Evolutionary conservation across 75 land plant genomes (phyloP).

Genomic region (Gnetum montanum): DNA sequence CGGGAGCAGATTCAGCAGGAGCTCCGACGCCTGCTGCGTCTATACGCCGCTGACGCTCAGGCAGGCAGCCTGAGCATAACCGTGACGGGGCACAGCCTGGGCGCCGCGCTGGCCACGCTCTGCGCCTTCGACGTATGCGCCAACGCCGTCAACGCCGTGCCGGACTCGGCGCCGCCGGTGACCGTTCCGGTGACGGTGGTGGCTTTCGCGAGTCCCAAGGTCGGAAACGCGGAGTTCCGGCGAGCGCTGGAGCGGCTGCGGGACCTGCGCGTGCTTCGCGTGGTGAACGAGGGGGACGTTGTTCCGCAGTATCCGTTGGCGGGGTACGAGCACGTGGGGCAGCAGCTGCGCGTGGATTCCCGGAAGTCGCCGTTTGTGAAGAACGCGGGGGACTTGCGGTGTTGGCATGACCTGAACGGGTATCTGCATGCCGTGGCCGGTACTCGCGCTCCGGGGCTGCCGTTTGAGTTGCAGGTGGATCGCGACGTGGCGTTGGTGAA

Average conservation of each 20-base stretch:
- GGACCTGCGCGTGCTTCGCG: conserved; percentile 14
- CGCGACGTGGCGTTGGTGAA: conserved; percentile 28
- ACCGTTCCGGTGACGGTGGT: conserved; percentile 16
- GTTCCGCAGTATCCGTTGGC: conserved; percentile 17
- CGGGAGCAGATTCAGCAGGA: conserved; percentile 41
- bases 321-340: conserved; percentile 17
- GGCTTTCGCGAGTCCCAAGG: conserved; percentile 16
- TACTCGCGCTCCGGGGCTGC: neutral
- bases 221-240: conserved; percentile 23
- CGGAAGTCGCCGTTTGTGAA: conserved; percentile 11
- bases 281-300: conserved; percentile 15
- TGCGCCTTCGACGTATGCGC: conserved; percentile 25
- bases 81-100: conserved; percentile 32
- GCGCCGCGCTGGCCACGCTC: conserved; percentile 22
- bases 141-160: conserved; percentile 6
- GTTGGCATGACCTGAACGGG: conserved; percentile 20
- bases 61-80: conserved; percentile 28
- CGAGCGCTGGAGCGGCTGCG: conserved; percentile 6
- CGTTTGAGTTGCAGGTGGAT: conserved; percentile 12
- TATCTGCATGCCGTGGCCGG: conserved; percentile 27
- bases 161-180: neutral
- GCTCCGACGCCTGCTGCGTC: neutral
- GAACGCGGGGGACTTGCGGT: neutral
- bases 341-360: conserved; percentile 16
- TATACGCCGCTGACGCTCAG: conserved; percentile 8